phyloP scores from a whole-genome alignment of 805 yeast genomes.

The Alloascoidea africana region DNA sequence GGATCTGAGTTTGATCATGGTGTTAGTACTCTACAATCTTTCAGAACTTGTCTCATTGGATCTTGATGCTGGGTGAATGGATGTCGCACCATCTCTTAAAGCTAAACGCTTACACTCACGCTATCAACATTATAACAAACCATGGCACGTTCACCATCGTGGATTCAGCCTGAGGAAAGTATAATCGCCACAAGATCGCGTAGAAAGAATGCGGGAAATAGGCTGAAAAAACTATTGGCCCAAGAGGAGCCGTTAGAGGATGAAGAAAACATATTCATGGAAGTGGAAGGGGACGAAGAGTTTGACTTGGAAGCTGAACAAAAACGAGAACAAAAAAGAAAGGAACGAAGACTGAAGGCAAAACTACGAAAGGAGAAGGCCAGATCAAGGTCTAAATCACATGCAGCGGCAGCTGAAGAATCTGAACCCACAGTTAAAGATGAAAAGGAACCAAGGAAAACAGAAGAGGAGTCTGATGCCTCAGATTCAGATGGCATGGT shows the following conservation, averaged over 20 bases:
- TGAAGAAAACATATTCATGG: conserved; percentile 40
- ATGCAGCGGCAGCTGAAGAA: conserved; percentile 6
- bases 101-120: too few relatives aligned
- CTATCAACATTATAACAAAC: too few relatives aligned
- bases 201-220: conserved; percentile 83
- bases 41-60: too few relatives aligned
- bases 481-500: conserved; percentile 3
- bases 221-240: conserved; percentile 57
- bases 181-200: conserved; percentile 62
- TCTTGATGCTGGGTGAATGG: too few relatives aligned
- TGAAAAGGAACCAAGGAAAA: conserved; percentile 3
- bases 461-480: conserved; percentile 4
- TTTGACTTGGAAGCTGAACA: conserved; percentile 16
- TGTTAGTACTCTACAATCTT: too few relatives aligned
- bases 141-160: too few relatives aligned
- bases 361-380: conserved; percentile 3
- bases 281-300: conserved; percentile 26
- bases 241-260: conserved; percentile 45
- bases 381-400: too few relatives aligned
- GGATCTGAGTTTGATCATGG: too few relatives aligned
- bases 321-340: conserved; percentile 5
- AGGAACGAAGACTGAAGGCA: neutral
- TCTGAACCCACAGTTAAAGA: conserved; percentile 9
- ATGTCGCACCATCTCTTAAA: too few relatives aligned
- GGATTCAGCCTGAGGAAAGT: conserved; percentile 37